Conservation (phyloP, 225 moss, liverwort and hornwort genomes). For the Sphagnum tenellum region DNA sequence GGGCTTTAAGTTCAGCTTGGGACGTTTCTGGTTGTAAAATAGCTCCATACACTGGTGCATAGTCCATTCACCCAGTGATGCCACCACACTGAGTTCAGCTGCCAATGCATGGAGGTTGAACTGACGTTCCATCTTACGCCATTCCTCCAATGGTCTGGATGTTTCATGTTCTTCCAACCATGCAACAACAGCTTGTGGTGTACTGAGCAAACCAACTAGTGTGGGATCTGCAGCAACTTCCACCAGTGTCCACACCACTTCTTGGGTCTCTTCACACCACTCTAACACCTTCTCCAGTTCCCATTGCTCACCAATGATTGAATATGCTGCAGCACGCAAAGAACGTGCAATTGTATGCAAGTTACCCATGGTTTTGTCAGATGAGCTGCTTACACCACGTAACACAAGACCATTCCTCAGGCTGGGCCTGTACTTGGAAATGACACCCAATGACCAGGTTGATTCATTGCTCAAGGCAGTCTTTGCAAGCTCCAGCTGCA, state of each 20-base stretch:
- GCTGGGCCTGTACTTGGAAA: conserved; percentile 4
- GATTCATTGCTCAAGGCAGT: neutral
- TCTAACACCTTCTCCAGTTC: conserved; percentile 9
- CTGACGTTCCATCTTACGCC: conserved; percentile 16
- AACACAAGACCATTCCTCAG: neutral
- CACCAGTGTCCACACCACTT: conserved; percentile 12
- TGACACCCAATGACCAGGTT: conserved; percentile 4
- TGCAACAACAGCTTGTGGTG: conserved; percentile 7
- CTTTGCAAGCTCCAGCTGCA: conserved; percentile 12
- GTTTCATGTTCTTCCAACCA: conserved; percentile 14
- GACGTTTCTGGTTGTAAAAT: neutral
- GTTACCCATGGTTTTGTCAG: conserved; percentile 13
- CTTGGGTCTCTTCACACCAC: conserved; percentile 7
- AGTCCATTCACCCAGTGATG: conserved; percentile 8
- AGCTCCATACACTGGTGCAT: conserved; percentile 19
- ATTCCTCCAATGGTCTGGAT: conserved; percentile 7
- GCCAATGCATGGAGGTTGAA: conserved; percentile 17
- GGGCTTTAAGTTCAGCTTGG: too few relatives aligned
- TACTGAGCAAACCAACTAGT: conserved; percentile 6
- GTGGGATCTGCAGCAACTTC: conserved; percentile 8
- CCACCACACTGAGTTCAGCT: conserved; percentile 13
- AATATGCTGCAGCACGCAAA: conserved; percentile 18
- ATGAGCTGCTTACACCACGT: conserved; percentile 12
- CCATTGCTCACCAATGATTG: conserved; percentile 9
- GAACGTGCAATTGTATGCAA: conserved; percentile 16